Conservation (phyloP, 148 eudicot species). For the Suaeda aralocaspica region DNA sequence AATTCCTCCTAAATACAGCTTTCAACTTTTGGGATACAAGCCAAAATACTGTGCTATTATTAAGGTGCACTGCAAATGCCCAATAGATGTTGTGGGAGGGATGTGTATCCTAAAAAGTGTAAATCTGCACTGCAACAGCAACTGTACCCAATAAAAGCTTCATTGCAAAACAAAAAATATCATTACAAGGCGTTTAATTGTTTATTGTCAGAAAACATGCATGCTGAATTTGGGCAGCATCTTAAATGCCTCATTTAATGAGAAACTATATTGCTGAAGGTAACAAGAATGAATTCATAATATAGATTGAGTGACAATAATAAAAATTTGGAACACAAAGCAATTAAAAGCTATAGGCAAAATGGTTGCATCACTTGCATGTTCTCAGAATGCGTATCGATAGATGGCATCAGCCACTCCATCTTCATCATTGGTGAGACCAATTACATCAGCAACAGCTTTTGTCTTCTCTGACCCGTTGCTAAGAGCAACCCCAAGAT, state of each 20-base stretch:
- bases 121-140: background rate
- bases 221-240: background rate
- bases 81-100: background rate
- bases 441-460: conserved; percentile 70
- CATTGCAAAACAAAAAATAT: background rate
- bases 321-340: background rate
- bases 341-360: background rate
- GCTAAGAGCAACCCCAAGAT: conserved; percentile 80
- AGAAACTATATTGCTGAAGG: background rate
- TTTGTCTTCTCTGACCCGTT: conserved; percentile 84
- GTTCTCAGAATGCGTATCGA: conserved; percentile 62
- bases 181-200: background rate
- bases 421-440: conserved; percentile 82
- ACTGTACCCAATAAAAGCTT: background rate
- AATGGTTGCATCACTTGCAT: background rate
- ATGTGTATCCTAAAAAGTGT: background rate
- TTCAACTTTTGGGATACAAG: too few species aligned
- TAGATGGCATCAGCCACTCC: conserved; percentile 97
- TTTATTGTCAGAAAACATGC: background rate
- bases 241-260: too few species aligned
- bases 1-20: too few species aligned
- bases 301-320: background rate
- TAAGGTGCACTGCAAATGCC: background rate
- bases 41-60: too few species aligned
- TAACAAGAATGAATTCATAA: conserved; percentile 1